phyloP scores from a whole-genome alignment of 306 rosid genomes.

The Rosa persica region DNA sequence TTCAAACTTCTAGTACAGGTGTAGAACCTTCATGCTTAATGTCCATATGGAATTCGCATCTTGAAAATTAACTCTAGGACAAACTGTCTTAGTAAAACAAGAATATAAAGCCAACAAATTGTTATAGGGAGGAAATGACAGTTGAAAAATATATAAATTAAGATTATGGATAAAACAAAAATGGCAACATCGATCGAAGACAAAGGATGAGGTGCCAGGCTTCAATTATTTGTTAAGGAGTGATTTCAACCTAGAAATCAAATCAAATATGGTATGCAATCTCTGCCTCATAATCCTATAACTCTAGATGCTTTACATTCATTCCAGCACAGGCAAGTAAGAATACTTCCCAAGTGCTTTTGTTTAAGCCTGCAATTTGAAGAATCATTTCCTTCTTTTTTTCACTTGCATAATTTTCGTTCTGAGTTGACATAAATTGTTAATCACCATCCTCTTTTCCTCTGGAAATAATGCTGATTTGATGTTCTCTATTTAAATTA shows the following conservation, averaged over 20 bases:
- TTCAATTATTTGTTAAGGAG: too few species aligned
- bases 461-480: not conserved
- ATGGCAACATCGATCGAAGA: not conserved
- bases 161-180: not conserved
- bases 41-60: conserved; percentile 2
- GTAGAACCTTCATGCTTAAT: not conserved
- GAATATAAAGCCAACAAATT: not conserved
- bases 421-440: conserved; percentile 5
- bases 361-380: conserved; percentile 23
- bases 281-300: too few species aligned
- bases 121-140: not conserved
- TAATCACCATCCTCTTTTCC: conserved; percentile 11
- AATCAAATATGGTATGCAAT: too few species aligned
- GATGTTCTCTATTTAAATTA: not conserved
- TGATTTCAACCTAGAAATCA: too few species aligned
- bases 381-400: not conserved
- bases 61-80: not conserved
- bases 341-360: not conserved
- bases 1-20: not conserved
- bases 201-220: not conserved
- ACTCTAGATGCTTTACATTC: too few species aligned
- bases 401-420: not conserved
- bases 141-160: not conserved
- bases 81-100: not conserved
- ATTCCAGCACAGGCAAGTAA: conserved; percentile 90